Conservation (phyloP, 192 early-diverging fungal species). For the Coemansia sp. region DNA sequence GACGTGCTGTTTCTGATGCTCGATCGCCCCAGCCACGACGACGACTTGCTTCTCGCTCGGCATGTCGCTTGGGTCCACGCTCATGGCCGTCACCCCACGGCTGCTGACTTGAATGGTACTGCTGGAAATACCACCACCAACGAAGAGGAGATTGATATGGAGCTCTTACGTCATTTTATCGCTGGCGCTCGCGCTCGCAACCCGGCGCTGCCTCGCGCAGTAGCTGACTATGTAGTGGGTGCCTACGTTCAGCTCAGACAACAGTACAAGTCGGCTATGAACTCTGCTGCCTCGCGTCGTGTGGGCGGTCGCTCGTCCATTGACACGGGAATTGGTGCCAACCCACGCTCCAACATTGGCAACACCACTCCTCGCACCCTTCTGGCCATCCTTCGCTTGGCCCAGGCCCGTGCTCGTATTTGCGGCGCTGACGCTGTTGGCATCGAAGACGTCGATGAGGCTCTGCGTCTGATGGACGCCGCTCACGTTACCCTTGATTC, state of each 20-base stretch:
- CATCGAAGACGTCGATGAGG: slow-evolving; percentile 81
- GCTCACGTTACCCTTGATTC: slow-evolving; percentile 80
- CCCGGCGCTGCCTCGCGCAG: slow-evolving; percentile 70
- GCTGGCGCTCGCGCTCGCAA: slow-evolving; percentile 70
- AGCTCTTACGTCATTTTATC: slow-evolving; percentile 87
- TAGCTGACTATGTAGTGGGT: slow-evolving; percentile 84
- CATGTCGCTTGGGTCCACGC: slow-evolving; percentile 94
- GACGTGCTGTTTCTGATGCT: slow-evolving; percentile 90
- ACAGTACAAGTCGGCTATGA: slow-evolving; percentile 54
- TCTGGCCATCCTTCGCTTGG: slow-evolving; percentile 79
- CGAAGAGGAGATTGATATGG: slow-evolving; percentile 60
- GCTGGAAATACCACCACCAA: slow-evolving; percentile 17
- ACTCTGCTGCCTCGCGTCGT: slow-evolving; percentile 12
- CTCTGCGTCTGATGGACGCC: slow-evolving; percentile 84
- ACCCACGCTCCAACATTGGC: slow-evolving; percentile 29
- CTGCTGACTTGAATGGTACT: slow-evolving; percentile 45
- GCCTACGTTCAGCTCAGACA: slow-evolving; percentile 78
- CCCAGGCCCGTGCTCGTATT: slow-evolving; percentile 79
- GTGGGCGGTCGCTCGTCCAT: slow-evolving; percentile 11
- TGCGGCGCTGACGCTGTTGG: slow-evolving; percentile 66
- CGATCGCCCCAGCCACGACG: slow-evolving; percentile 76
- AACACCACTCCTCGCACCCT: slow-evolving; percentile 69
- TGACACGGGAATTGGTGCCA: slow-evolving; percentile 17
- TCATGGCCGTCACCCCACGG: slow-evolving; percentile 71
- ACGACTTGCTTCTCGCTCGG: slow-evolving; percentile 76